Base-by-base conservation (phyloP, 1,284 basidiomycete genomes). In the Cutaneotrichosporon cutaneum region DNA sequence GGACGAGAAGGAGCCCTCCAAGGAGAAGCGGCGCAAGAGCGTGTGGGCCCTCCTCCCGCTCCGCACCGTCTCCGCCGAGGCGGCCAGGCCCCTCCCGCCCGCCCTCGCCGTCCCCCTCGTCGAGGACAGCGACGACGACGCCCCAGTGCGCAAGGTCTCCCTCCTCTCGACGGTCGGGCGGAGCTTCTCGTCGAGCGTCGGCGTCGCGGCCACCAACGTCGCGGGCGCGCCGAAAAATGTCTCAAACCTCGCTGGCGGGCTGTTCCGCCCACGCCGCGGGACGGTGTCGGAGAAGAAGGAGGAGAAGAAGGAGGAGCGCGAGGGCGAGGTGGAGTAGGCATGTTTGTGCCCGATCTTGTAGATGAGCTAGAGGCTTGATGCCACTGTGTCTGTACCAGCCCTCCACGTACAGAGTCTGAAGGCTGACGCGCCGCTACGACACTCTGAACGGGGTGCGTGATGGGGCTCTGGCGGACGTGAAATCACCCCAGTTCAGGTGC, bases 131-230 rank as follows among this genome's bases (percentile, higher is more conserved):
- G 45, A 60, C 36, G 60, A 63, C 35, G 51, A 54, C 13, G 57
- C 42, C 42, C n/a, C 54, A 24, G 36, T 32, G 32, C 52, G 45
- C 35, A 24, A 48, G 44, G 42, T 36, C 21, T 36, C 52, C 14
- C 47, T 66, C 22, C 30, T 66, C 10, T 45, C 66, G 4, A 72
- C 56, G 36, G 71, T 76, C 10, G 71, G 73, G 2, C 63, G 74
- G 35, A 67, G 56, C 18, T 71, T 77, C 52, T 69, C 68, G 3
- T 66, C 66, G 6, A 63, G 68, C 47, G 69, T 77, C n/a, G 68
- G 72, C 14, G 72, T 70, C 16, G 71, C 72, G 14, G 61, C 58
- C n/a, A 45, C 35, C 7, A 63, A 67, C 27, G 70, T 76, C 14
- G 67, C 74, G 3, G 71, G 72, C 14, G 73, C 72, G 26, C 72